These are phyloP conservation scores for Rhynchospora breviuscula DNA, from an alignment of 176 grass and related monocot species.

Conservation along the genomic window DNA sequence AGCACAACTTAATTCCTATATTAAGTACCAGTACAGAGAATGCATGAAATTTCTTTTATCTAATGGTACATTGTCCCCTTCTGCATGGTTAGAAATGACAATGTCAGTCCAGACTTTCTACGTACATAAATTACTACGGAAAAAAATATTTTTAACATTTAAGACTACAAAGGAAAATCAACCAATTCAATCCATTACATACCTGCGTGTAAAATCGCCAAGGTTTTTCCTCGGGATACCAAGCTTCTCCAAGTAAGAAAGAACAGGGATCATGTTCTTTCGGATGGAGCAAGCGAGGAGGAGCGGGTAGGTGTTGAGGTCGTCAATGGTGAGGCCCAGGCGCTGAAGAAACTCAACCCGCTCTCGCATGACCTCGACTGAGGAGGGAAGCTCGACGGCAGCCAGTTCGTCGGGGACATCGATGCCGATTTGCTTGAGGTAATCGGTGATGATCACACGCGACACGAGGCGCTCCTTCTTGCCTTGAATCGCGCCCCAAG, in stretches of 20 bases:
- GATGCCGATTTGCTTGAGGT: conserved; percentile 75
- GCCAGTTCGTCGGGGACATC: conserved; percentile 70
- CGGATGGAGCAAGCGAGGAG: conserved; percentile 79
- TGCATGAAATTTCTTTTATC: not conserved
- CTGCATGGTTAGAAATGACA: not conserved
- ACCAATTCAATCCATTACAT: not conserved
- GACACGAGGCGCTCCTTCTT: conserved; percentile 90
- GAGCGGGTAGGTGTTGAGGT: conserved; percentile 78
- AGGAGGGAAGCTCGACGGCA: conserved; percentile 79
- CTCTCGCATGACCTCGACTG: conserved; percentile 87
- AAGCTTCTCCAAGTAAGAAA: conserved; percentile 89
- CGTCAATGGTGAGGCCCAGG: conserved; percentile 82
- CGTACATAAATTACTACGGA: not conserved
- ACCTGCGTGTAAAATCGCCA: conserved; percentile 40
- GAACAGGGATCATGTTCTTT: conserved; percentile 87
- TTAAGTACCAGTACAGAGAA: not conserved
- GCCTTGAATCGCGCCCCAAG: conserved; percentile 88
- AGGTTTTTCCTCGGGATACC: conserved; percentile 68
- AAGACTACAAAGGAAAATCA: not conserved
- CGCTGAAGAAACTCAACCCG: conserved; percentile 93
- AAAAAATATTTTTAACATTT: not conserved
- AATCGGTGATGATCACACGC: conserved; percentile 86
- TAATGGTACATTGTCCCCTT: not conserved
- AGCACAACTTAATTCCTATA: not conserved
- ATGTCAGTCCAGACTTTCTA: not conserved